Percentiles rank a stretch among this genome's conserved stretches.
Conservation (phyloP, 2,329 filamentous ascomycete genomes). For the Saccharata proteae region DNA sequence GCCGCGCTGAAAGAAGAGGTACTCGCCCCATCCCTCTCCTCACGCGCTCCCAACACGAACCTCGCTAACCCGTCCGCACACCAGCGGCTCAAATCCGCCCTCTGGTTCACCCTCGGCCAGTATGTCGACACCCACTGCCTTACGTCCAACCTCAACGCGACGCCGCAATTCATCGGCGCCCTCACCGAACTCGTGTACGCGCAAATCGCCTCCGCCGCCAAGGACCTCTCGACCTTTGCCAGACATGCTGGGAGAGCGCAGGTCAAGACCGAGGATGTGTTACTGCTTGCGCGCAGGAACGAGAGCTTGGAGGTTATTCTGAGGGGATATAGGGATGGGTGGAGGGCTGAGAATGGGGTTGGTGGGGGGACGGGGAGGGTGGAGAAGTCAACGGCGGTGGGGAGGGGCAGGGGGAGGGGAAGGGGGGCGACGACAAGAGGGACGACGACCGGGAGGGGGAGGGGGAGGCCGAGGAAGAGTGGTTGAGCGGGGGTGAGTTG, state of each 20-base stretch:
- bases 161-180: conserved; percentile 73
- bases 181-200: conserved; percentile 74
- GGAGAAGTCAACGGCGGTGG: too few species aligned
- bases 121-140: conserved; percentile 80
- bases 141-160: conserved; percentile 66
- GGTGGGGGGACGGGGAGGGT: conserved; percentile 10
- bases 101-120: conserved; percentile 30
- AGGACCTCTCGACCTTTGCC: conserved; percentile 46
- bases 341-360: conserved; percentile 16
- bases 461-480: too few species aligned
- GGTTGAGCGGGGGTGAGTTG: too few species aligned
- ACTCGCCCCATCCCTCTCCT: background rate
- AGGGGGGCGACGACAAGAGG: too few species aligned
- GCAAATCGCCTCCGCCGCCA: conserved; percentile 53
- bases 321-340: conserved; percentile 50
- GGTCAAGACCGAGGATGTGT: conserved; percentile 74
- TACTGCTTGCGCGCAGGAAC: conserved; percentile 78
- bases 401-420: too few species aligned
- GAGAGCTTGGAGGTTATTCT: conserved; percentile 71
- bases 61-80: background rate
- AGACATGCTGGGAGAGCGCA: conserved; percentile 72
- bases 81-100: conserved; percentile 36
- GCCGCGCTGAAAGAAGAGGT: conserved; percentile 22
- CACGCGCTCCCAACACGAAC: background rate
- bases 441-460: too few species aligned